Evolutionary conservation across 768 basidiomycete genomes (phyloP).

Genomic region (Kwoniella pini): DNA sequence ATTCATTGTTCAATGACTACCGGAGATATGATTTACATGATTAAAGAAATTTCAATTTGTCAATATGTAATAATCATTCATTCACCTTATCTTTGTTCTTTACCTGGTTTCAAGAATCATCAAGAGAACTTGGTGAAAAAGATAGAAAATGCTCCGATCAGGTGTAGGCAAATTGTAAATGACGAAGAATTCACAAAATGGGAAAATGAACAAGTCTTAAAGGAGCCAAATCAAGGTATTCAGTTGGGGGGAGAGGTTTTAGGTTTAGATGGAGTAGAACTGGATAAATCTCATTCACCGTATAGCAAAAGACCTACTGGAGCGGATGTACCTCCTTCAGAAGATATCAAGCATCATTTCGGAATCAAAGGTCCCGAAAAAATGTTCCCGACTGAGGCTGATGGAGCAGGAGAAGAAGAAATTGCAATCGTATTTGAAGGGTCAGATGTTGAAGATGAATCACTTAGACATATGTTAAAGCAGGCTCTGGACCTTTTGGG

Average conservation of each 20-base stretch:
- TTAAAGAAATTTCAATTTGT: constrained; percentile 92
- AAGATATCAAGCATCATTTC: constrained; percentile 7
- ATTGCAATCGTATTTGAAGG: constrained; percentile 14
- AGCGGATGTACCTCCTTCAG: constrained; percentile 5
- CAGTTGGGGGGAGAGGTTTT: not conserved
- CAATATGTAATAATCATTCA: constrained; percentile 91
- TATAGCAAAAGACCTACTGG: constrained; percentile 15
- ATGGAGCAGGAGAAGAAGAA: not conserved
- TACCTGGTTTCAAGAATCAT: constrained; percentile 75
- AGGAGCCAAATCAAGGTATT: not conserved
- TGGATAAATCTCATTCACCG: not conserved
- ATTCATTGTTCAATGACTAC: constrained; percentile 96
- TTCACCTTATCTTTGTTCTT: constrained; percentile 88
- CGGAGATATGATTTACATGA: constrained; percentile 82
- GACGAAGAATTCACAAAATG: constrained; percentile 37
- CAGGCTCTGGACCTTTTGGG: constrained; percentile 24
- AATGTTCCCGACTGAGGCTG: not conserved
- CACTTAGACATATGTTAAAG: constrained; percentile 19
- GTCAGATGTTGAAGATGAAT: constrained; percentile 5
- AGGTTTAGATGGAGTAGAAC: not conserved
- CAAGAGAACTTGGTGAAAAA: constrained; percentile 15
- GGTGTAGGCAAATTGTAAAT: constrained; percentile 42
- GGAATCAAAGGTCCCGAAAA: constrained; percentile 10
- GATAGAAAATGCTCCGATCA: constrained; percentile 33
- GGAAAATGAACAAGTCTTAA: constrained; percentile 11